Evolutionary conservation across 345 rosid species (phyloP), one percentile per base, ranked within the genome.

Genomic region (Dipteronia dyeriana): DNA sequence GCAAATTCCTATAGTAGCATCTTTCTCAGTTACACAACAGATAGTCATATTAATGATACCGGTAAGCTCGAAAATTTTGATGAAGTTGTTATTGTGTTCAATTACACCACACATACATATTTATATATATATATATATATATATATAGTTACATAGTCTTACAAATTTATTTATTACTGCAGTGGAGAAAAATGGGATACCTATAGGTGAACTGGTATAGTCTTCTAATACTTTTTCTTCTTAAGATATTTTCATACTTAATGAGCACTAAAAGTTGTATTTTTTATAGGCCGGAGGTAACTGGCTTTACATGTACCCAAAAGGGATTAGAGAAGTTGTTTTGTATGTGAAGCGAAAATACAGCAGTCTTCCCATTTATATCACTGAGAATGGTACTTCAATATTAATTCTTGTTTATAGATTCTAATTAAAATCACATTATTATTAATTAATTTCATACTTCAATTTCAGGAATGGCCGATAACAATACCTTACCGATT

Each of bases 311-410:
- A 26, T 82, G 16, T 79, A 78, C 53, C 90, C 88, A 17, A 61
- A 76, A 56, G 88, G 88, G 7, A 71, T 85, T 26, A 65, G 75
- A 76, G 68, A 82, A 10, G 76, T 80, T 3, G 59, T 79, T 80
- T 12, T 67, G 20, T 49, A 85, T 65, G n/a, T 79, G 31, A 76
- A 54, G 53, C 68, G 71, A 31, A 82, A 74, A 23, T 85, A 85
- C 53, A 66, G 77, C 16, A 71, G 71, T 31, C 84, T 81, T 0
- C 76, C 84, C 34, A 71, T 88, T 71, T 84, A 75, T 68, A 73
- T 86, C 16, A 82, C 87, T 11, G 91, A 88, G 34, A 88, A 88
- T 79, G 87, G 89, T 86, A 79, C 26, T 26, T 26, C 26, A 65
- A 65, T 26, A 8, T 6, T 38, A 38, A 3, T 38, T 7, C 2